phyloP scores from a whole-genome alignment of 1,284 basidiomycete genomes.

The Microbotryum lychnidis-dioicae region DNA sequence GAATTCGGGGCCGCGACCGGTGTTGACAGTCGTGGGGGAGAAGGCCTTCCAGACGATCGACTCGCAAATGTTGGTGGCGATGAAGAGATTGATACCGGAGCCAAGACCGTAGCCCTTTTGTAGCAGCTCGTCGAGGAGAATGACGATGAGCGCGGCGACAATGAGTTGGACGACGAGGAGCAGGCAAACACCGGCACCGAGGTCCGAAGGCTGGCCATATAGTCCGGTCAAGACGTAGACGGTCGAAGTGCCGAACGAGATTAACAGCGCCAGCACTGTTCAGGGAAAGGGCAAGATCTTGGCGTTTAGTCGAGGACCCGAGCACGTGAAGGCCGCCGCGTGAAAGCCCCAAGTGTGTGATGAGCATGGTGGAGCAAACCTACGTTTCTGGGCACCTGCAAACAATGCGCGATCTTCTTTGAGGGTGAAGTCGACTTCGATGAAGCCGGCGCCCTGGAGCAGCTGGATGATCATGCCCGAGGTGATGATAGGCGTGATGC shows the following conservation, averaged over 20 bases:
- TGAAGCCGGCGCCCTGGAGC: conserved; percentile 90
- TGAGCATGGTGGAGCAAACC: conserved; percentile 39
- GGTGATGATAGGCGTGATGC: conserved; percentile 94
- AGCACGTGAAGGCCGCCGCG: neutral
- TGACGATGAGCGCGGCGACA: conserved; percentile 89
- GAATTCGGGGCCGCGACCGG: conserved; percentile 94
- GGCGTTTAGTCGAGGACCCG: neutral
- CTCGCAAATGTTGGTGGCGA: conserved; percentile 99
- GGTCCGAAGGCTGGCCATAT: conserved; percentile 85
- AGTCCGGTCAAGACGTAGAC: conserved; percentile 96
- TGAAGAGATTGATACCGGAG: conserved; percentile 96
- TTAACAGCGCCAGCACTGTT: conserved; percentile 89
- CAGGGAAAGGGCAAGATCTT: too few relatives aligned
- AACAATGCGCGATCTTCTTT: conserved; percentile 97
- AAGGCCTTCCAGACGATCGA: conserved; percentile 99
- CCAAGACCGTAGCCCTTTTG: conserved; percentile 99
- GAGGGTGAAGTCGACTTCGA: conserved; percentile 93
- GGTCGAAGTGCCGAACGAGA: conserved; percentile 90
- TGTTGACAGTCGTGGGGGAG: conserved; percentile 96
- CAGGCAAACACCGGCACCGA: conserved; percentile 91
- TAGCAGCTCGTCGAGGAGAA: conserved; percentile 94
- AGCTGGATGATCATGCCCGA: conserved; percentile 99
- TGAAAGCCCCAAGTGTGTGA: neutral
- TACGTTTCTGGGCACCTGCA: conserved; percentile 93
- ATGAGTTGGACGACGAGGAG: conserved; percentile 93